These are phyloP conservation scores for Debaryomyces robertsiae DNA, from an alignment of 1,139 yeast species.

Conservation along the genomic window DNA sequence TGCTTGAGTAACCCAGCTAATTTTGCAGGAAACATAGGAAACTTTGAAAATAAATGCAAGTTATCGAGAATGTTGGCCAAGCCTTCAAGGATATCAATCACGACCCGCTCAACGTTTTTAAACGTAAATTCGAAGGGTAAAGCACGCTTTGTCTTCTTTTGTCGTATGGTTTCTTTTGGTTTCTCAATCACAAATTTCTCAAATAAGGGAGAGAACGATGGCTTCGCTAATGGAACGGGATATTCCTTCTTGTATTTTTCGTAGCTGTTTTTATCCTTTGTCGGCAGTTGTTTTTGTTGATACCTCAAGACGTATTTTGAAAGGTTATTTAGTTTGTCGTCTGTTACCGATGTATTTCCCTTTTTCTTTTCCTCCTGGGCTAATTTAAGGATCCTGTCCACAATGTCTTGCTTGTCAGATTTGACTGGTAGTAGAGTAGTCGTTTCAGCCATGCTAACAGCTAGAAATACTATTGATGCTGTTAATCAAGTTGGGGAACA, in stretches of 20 bases:
- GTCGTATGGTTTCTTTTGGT: conserved; percentile 11
- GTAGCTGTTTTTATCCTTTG: conserved; percentile 7
- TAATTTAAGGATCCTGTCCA: conserved; percentile 29
- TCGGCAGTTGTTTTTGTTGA: conserved; percentile 11
- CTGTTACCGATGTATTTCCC: conserved; percentile 38
- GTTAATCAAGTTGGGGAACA: not conserved
- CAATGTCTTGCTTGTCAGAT: conserved; percentile 25
- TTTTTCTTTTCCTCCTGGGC: conserved; percentile 37
- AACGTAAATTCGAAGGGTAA: conserved; percentile 22
- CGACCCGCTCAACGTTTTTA: conserved; percentile 33
- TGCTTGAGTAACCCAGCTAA: conserved; percentile 38
- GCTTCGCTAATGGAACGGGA: conserved; percentile 17
- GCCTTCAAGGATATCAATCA: conserved; percentile 38
- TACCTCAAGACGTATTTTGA: conserved; percentile 23
- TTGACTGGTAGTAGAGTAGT: conserved; percentile 12
- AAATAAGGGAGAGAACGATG: conserved; percentile 27
- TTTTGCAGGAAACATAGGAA: conserved; percentile 46
- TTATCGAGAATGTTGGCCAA: conserved; percentile 47
- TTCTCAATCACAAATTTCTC: conserved; percentile 23
- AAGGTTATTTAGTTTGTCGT: conserved; percentile 34
- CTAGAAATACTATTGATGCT: not conserved
- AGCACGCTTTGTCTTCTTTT: conserved; percentile 9
- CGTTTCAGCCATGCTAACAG: conserved; percentile 8
- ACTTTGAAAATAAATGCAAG: conserved; percentile 45
- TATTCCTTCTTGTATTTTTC: conserved; percentile 18